phyloP scores from a whole-genome alignment of 768 basidiomycete genomes.

The Mycena alexandri region DNA sequence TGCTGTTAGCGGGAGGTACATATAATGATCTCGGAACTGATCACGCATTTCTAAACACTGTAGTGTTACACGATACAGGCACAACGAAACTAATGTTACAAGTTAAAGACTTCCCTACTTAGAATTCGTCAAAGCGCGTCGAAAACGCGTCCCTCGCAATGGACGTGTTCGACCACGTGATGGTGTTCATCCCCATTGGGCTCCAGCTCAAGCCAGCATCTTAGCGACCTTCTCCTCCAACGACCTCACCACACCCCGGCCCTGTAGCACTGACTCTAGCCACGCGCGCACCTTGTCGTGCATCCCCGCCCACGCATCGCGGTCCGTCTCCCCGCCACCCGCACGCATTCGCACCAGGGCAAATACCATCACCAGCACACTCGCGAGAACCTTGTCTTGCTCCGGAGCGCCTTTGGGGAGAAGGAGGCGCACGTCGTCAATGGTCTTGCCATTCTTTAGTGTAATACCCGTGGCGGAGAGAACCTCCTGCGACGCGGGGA shows the following conservation, averaged over 20 bases:
- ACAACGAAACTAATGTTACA: no score
- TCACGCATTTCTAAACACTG: no score
- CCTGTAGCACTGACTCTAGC: constrained; percentile 1
- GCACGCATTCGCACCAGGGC: neutral
- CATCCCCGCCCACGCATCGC: constrained; percentile 29
- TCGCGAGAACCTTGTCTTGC: constrained; percentile 17
- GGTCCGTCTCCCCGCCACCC: neutral
- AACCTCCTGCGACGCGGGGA: constrained; percentile 11
- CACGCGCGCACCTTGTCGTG: constrained; percentile 22
- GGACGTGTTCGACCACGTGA: no score
- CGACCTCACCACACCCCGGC: neutral
- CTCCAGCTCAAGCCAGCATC: constrained; percentile 5
- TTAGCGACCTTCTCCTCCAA: constrained; percentile 3
- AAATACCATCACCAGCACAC: constrained; percentile 20
- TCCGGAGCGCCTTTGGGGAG: constrained; percentile 5
- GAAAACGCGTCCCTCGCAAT: no score
- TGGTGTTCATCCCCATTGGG: no score
- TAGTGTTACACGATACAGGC: no score
- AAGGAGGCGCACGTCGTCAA: neutral
- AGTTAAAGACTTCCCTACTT: no score
- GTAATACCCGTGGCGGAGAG: constrained; percentile 10
- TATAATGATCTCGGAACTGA: no score
- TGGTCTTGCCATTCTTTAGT: neutral
- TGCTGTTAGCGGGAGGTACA: no score
- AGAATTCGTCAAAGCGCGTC: no score